Evolutionary conservation across 73 alveolate genomes (phyloP), one percentile per base, ranked within the genome.

Genomic region (Uronychia setigera): DNA sequence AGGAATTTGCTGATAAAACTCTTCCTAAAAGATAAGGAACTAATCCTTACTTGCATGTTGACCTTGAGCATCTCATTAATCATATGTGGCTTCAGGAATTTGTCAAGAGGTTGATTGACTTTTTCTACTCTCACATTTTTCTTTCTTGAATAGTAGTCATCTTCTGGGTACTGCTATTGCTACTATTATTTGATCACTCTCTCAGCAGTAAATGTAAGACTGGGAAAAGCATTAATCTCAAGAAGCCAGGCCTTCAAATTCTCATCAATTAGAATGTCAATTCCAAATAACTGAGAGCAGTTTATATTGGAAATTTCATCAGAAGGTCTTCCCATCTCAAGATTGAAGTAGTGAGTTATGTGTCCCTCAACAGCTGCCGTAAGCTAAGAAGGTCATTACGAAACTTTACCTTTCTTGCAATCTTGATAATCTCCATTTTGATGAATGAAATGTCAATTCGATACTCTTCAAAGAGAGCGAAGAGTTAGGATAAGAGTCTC

Each of bases 381-480:
- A 5, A 46, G 67, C 67, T 46, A 19, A 19, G n/a, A n/a, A n/a
- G 67, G 67, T 46, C 19, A 46, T 5, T 46, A 11, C 19, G n/a
- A 46, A 46, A 46, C n/a, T 19, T 19, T 46, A 46, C 67, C 19
- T 19, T 46, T 19, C 67, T 5, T 19, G 67, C 67, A 19, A 46
- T 46, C 67, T 46, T 46, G 67, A 46, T 80, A 74, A 92, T 87
- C 32, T 78, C 83, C 11, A 46, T 80, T 57, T 46, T 46, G 67
- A 46, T 46, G 67, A 5, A 5, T 11, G 67, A 5, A 5, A 46
- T 19, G 19, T 46, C 67, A 46, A 46, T 46, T 5, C 19, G 5
- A 19, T 46, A 46, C 67, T 46, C 67, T 46, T 46, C 67, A 19
- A 46, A 46, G 67, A 46, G 67, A 5, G 5, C 67, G 19, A 46